Base-by-base conservation (phyloP, 306 rosid species). In the Quercus cerris region DNA sequence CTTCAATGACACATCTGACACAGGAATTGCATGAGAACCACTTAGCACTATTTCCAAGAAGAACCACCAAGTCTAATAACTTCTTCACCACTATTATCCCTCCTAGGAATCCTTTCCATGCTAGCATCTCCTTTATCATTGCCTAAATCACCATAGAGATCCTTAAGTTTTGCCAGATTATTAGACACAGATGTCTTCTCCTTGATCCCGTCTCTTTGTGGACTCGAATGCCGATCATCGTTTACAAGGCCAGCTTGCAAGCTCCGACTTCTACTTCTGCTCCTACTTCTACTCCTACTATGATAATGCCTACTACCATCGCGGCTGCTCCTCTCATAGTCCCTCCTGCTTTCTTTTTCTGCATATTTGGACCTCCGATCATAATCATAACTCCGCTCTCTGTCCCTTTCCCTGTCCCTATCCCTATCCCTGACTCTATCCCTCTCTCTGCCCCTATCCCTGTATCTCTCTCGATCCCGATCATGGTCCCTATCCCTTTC, bases 91-190 rank as follows among this genome's bases (percentile, higher is more conserved):
- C 91, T 86, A 61, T 63, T 84, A 71, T 82, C 91, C 81, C 91
- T 86, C 71, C 90, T 85, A 44, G 88, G 87, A 80, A 81, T 56
- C 86, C 92, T 88, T 63, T 86, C 91, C 70, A 41, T 17, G 76
- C 81, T 78, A 31, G 88, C 73, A 80, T 87, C 92, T 56, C 90
- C 93, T 82, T 90, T 90, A 76, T 82, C 82, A 56, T 79, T 86
- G 59, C 97, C 85, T 66, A 86, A 64, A 84, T 93, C 99, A 62
- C 99, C 99, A 70, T 95, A 95, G 59, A 95, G 86, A 79, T 95
- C 97, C 83, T 88, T 87, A 27, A 95, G 94, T 81, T 91, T 93
- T n/a, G 99, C 99, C 63, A 95, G 89, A 85, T 93, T 95, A 84
- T 90, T 90, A 51, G 98, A 90, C 59, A 87, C 87, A 44, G 91